A percentile compares a stretch with the other conserved stretches of the same genome.
Conservation (phyloP, 2,329 filamentous ascomycete genomes). For the Penicillium freii region DNA sequence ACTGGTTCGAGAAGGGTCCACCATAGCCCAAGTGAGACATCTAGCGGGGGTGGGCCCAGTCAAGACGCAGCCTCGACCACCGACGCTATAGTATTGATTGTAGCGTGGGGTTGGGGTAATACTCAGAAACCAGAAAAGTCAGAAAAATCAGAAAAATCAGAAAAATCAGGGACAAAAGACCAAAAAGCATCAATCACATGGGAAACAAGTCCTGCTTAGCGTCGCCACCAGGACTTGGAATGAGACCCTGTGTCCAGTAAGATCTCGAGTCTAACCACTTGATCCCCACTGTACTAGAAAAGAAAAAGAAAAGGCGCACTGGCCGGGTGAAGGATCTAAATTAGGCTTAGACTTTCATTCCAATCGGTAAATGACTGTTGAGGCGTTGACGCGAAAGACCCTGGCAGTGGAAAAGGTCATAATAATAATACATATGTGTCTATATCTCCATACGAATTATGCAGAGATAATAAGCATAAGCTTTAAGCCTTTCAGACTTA, state of each 20-base stretch:
- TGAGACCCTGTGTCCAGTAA: neutral
- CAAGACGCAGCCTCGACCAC: neutral
- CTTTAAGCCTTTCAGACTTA: no score
- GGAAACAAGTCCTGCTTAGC: neutral
- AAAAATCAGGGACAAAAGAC: neutral
- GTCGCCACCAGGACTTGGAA: neutral
- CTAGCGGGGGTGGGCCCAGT: neutral
- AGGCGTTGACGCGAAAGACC: neutral
- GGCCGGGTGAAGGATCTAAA: neutral
- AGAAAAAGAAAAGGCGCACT: neutral
- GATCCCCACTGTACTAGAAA: neutral
- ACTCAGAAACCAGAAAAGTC: neutral
- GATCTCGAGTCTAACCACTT: neutral
- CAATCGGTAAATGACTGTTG: neutral
- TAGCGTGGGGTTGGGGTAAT: neutral
- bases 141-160: neutral
- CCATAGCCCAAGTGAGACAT: slow-evolving; percentile 5
- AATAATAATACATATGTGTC: neutral
- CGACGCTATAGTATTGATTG: neutral
- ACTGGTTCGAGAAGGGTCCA: neutral
- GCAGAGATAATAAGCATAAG: neutral
- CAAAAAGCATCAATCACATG: neutral
- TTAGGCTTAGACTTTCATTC: neutral
- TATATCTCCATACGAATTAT: neutral
- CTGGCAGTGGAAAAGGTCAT: neutral